Evolutionary conservation across 805 yeast genomes (phyloP).

Genomic region (Myxozyma geophila): DNA sequence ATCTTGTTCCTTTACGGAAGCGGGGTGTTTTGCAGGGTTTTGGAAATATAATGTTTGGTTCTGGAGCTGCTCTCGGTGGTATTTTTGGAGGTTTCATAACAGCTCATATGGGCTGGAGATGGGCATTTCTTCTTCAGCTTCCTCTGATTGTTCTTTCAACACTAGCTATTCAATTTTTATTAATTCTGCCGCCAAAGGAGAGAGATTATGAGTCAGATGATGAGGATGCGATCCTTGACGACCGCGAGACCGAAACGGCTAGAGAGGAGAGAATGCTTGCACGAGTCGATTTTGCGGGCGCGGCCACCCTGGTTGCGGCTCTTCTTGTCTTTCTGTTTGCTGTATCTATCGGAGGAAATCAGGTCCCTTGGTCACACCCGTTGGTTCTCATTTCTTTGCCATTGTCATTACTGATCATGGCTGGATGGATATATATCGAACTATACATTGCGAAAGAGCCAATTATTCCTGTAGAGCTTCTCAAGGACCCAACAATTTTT

Average conservation of each 20-base stretch:
- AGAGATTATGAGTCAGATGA: slow-evolving; percentile 12
- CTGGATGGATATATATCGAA: slow-evolving; percentile 58
- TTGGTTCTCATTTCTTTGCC: slow-evolving; percentile 48
- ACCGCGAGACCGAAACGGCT: slow-evolving; percentile 18
- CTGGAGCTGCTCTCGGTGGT: slow-evolving; percentile 72
- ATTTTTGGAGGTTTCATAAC: slow-evolving; percentile 51
- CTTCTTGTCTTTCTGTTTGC: slow-evolving; percentile 65
- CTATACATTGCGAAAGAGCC: slow-evolving; percentile 61
- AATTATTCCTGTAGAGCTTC: slow-evolving; percentile 64
- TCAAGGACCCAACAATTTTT: slow-evolving; percentile 62
- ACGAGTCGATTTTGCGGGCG: slow-evolving; percentile 70
- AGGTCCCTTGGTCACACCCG: slow-evolving; percentile 53
- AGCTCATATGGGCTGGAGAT: slow-evolving; percentile 59
- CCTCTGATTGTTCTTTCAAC: slow-evolving; percentile 60
- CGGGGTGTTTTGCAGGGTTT: slow-evolving; percentile 75
- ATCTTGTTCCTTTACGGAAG: slow-evolving; percentile 66
- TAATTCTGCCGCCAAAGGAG: slow-evolving; percentile 57
- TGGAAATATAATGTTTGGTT: slow-evolving; percentile 65
- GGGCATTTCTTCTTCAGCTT: slow-evolving; percentile 39
- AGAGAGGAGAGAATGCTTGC: slow-evolving; percentile 45
- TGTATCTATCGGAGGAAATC: slow-evolving; percentile 70
- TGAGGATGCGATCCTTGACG: slow-evolving; percentile 10
- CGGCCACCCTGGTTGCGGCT: slow-evolving; percentile 59
- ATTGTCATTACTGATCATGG: slow-evolving; percentile 45
- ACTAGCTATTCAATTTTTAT: slow-evolving; percentile 66